Base-by-base conservation (phyloP, 768 basidiomycete species). In the Rhizopogon sp. region DNA sequence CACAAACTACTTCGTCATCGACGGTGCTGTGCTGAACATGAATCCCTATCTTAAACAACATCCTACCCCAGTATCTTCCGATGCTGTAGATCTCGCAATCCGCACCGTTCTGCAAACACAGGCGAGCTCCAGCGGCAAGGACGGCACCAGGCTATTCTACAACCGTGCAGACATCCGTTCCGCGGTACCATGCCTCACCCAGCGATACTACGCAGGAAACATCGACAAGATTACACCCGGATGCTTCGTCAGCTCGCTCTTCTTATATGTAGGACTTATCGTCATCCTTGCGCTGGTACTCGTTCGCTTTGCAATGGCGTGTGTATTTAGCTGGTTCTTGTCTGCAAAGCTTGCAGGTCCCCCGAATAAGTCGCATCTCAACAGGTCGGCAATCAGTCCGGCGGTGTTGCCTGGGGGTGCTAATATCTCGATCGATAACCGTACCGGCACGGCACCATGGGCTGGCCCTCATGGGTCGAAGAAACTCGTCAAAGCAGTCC, bases 191-290 rank as follows among this genome's bases (percentile, higher is more conserved):
- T 99, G 97, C 70, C 77, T 99, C 51, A 77, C 79, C 51, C 74
- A 91, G 63, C 84, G 97, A 11, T 99, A 97, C 70, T 82, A 82
- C 50, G 95, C 94, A 0, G 97, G 97, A 20, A 88, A 90, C 67
- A 98, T 99, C 59, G 97, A 98, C 76, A 97, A 98, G 73, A 78
- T 97, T 66, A 87, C 94, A 0, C 93, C 97, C 6, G 96, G 96
- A 7, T 99, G 97, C 72, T 95, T 98, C 71, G 84, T 93, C 39
- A 88, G 93, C 33, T 80, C 83, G 44, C 76, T 98, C 28, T 84
- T 98, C 68, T 85, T 98, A 50, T 99, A 97, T 68, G 74, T 85
- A 28, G 91, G 93, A 54, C 80, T 99, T 55, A 82, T 93, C 69
- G 85, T 98, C 73, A 94, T 99, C 65, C 83, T 98, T 53, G 82